Percentiles rank a stretch among this genome's conserved stretches.
phyloP scores from a whole-genome alignment of 208 protist species.

The Leishmania amazonensis region DNA sequence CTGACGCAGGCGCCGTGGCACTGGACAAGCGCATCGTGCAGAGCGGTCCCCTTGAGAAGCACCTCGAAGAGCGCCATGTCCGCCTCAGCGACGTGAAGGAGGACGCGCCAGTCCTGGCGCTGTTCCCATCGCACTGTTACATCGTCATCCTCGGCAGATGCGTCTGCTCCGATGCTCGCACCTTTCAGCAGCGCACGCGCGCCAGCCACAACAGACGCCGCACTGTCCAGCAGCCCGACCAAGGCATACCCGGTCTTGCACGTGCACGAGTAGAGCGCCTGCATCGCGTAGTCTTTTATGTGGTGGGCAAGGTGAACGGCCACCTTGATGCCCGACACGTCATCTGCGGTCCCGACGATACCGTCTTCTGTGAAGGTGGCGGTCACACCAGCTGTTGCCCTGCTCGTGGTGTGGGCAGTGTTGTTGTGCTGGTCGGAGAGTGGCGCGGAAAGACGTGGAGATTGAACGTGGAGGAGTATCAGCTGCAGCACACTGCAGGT shows the following conservation, averaged over 20 bases:
- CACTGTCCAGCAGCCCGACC: slow-evolving; percentile 26
- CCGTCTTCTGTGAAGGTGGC: neutral
- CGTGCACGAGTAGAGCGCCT: slow-evolving; percentile 31
- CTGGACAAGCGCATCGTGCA: slow-evolving; percentile 6
- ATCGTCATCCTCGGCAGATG: neutral
- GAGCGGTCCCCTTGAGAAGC: slow-evolving; percentile 3
- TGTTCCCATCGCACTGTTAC: neutral
- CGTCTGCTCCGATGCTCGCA: neutral
- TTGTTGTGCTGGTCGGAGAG: neutral
- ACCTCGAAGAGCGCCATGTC: slow-evolving; percentile 15
- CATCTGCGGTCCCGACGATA: neutral
- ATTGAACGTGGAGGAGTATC: slow-evolving; percentile 9
- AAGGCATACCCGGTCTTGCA: slow-evolving; percentile 18
- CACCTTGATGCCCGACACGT: slow-evolving; percentile 4
- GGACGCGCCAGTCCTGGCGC: slow-evolving; percentile 16
- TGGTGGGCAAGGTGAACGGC: slow-evolving; percentile 10
- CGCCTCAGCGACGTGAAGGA: slow-evolving; percentile 16
- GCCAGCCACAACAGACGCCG: slow-evolving; percentile 7
- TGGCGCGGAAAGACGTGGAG: neutral
- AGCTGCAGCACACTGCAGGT: slow-evolving; percentile 33
- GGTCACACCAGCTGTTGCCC: neutral
- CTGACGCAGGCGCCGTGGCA: neutral
- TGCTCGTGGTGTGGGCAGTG: neutral
- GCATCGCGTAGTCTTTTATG: slow-evolving; percentile 47
- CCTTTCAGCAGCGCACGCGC: slow-evolving; percentile 5